These are phyloP conservation scores for Fomitopsis serialis DNA, from an alignment of 768 basidiomycete species.

Conservation along the genomic window DNA sequence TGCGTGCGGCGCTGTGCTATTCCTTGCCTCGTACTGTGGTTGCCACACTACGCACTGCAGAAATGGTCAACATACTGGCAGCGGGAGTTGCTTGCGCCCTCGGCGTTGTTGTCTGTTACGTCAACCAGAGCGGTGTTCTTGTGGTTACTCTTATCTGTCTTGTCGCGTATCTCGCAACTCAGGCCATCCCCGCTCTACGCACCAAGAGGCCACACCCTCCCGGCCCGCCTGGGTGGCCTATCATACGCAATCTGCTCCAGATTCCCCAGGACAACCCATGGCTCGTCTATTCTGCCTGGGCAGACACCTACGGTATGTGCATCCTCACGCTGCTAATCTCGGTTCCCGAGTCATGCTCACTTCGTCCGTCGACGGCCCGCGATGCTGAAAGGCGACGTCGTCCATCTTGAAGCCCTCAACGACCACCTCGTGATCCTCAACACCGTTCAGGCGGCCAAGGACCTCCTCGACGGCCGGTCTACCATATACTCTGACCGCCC, in stretches of 20 bases:
- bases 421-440: constrained; percentile 31
- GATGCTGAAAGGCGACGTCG: constrained; percentile 13
- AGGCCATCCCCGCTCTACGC: too few species aligned
- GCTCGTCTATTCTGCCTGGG: constrained; percentile 6
- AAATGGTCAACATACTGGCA: too few species aligned
- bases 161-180: too few species aligned
- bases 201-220: background rate
- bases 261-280: constrained; percentile 5
- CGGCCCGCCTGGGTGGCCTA: constrained; percentile 7
- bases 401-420: constrained; percentile 13
- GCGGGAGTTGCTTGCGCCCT: too few species aligned
- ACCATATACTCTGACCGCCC: constrained; percentile 33
- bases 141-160: too few species aligned
- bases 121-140: too few species aligned
- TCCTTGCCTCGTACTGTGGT: too few species aligned
- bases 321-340: background rate
- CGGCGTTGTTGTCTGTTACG: too few species aligned
- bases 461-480: constrained; percentile 34
- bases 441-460: constrained; percentile 27
- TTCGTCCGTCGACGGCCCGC: background rate
- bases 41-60: too few species aligned
- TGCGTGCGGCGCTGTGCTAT: too few species aligned
- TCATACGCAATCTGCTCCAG: constrained; percentile 10
- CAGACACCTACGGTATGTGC: constrained; percentile 6
- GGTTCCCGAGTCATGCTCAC: too few species aligned